Evolutionary conservation across 1,284 basidiomycete species (phyloP).

Genomic region (Stereum hirsutum): DNA sequence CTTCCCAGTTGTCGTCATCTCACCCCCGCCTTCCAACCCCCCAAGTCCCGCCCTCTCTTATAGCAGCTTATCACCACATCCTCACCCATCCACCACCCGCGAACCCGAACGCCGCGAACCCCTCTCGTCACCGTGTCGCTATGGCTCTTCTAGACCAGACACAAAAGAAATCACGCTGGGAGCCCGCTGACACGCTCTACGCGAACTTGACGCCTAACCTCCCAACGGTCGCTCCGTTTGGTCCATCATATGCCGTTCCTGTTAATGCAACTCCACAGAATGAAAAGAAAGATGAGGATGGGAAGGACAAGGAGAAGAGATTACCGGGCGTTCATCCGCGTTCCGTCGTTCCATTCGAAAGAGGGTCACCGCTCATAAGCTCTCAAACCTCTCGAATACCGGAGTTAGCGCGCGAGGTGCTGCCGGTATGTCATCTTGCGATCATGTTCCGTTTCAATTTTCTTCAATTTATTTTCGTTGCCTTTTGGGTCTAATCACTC

Average conservation of each 20-base stretch:
- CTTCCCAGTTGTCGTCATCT: constrained; percentile 19
- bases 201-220: constrained; percentile 42
- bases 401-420: constrained; percentile 46
- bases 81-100: constrained; percentile 49
- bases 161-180: constrained; percentile 54
- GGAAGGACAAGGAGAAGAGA: constrained; percentile 19
- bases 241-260: constrained; percentile 44
- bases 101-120: constrained; percentile 35
- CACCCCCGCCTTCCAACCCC: constrained; percentile 26
- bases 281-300: constrained; percentile 14
- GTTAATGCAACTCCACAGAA: constrained; percentile 15
- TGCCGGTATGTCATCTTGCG: constrained; percentile 41
- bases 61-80: constrained; percentile 64
- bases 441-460: too few species aligned
- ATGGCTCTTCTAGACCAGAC: constrained; percentile 52
- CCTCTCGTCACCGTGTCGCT: constrained; percentile 57
- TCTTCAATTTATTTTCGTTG: too few species aligned
- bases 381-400: constrained; percentile 50
- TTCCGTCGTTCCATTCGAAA: constrained; percentile 43
- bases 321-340: constrained; percentile 44
- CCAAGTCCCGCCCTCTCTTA: constrained; percentile 49
- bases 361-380: constrained; percentile 39
- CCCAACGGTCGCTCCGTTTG: constrained; percentile 46
- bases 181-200: constrained; percentile 54
- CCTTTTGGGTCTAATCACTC: not conserved